phyloP scores from a whole-genome alignment of 2,329 filamentous ascomycete genomes.

The Ascochyta lentis region DNA sequence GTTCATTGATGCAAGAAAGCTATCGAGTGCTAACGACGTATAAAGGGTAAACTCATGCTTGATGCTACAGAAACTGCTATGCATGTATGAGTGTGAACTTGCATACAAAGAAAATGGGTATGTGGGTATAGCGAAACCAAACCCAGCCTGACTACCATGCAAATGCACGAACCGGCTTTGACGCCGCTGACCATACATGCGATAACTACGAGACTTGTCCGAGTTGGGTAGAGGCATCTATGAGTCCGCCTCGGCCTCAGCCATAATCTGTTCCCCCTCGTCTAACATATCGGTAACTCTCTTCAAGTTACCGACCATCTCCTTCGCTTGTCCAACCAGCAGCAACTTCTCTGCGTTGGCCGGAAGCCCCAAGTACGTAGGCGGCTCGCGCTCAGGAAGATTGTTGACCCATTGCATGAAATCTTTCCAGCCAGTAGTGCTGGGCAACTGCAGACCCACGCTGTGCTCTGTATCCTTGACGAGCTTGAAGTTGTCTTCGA shows the following conservation, averaged over 20 bases:
- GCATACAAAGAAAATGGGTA: conserved; percentile 20
- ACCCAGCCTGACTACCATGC: conserved; percentile 2
- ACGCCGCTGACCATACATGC: not conserved
- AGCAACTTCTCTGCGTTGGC: conserved; percentile 96
- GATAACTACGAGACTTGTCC: not conserved
- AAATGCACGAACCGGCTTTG: not conserved
- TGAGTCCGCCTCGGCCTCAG: conserved; percentile 64
- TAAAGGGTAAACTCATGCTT: not conserved
- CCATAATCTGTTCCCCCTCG: conserved; percentile 90
- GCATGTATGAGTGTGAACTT: too few species aligned
- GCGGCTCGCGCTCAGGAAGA: conserved; percentile 92
- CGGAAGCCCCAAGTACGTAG: conserved; percentile 90
- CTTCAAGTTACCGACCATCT: conserved; percentile 82
- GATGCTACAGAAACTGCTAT: not conserved
- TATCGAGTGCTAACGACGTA: not conserved
- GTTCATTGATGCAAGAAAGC: too few species aligned
- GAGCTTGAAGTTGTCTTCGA: conserved; percentile 89
- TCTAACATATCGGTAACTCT: conserved; percentile 88
- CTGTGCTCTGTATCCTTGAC: conserved; percentile 67
- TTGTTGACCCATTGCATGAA: conserved; percentile 92
- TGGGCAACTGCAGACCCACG: conserved; percentile 74
- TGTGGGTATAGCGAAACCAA: conserved; percentile 13
- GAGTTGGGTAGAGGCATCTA: not conserved
- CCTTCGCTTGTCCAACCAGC: conserved; percentile 83
- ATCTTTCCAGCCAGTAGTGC: conserved; percentile 80